Evolutionary conservation across 208 protist species (phyloP), one percentile per base, ranked within the genome.

Genomic region (Leishmania tropica): DNA sequence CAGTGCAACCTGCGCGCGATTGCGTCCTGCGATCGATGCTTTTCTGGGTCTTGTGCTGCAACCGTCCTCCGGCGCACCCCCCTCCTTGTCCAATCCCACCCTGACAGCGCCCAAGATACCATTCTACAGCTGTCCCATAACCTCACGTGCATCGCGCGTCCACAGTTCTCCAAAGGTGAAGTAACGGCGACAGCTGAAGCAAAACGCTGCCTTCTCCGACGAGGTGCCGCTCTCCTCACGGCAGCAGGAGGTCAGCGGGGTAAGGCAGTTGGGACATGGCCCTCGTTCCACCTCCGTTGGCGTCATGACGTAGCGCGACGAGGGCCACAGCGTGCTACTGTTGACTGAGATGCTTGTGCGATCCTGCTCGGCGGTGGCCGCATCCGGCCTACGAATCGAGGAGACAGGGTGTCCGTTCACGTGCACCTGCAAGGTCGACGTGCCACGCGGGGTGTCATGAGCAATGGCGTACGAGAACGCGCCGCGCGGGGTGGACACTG

Each of bases 141-240:
- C 51, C 51, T 85, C 78, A n/a, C 78, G 77, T 28, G 53, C 75
- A 71, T 84, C 83, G n/a, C 81, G 75, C 5, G 79, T 68, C 11
- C 31, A 40, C 65, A 97, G 81, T 24, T 97, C 94, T 11, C 81
- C 88, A 88, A 94, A 93, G 2, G 89, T 94, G 73, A 94, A 97
- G 45, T 90, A 90, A n/a, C 88, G 86, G 45, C 88, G 83, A 79
- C 94, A 97, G 79, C 85, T 91, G 78, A 96, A 94, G 76, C 94
- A 97, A 81, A 96, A 97, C 1, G 92, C 94, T 3, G 90, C 94
- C 73, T 85, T 88, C 15, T 89, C 85, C 17, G 81, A 78, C 6
- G 78, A 71, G 7, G 83, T 48, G 1, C 87, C 89, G 2, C 70
- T 73, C 60, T 60, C 53, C 1, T 83, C 70, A 7, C 51, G 47